Percentiles rank a stretch among this genome's conserved stretches.
These are phyloP conservation scores for Metrosideros polymorpha DNA, from an alignment of 441 rosid genomes.

Conservation along the genomic window DNA sequence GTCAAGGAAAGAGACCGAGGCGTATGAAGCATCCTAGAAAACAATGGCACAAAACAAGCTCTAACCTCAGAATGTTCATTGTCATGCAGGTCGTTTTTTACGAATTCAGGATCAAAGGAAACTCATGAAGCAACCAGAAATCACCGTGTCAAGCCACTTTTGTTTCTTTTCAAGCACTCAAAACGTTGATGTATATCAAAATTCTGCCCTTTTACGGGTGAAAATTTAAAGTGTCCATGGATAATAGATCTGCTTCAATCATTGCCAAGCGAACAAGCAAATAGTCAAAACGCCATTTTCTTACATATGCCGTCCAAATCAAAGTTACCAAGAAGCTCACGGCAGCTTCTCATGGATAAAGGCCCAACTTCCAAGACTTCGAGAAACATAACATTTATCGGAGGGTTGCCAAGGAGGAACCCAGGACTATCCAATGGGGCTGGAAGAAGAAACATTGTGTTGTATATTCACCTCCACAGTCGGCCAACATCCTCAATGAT, in stretches of 20 bases:
- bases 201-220: not conserved
- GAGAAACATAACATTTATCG: not conserved
- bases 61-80: not conserved
- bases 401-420: not conserved
- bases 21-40: not conserved
- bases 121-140: not conserved
- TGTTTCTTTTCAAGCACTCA: not conserved
- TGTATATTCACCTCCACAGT: not conserved
- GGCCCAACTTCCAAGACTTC: not conserved
- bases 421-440: not conserved
- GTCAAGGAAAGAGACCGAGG: not conserved
- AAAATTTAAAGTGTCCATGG: not conserved
- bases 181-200: not conserved
- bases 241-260: not conserved
- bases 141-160: not conserved
- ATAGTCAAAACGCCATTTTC: not conserved
- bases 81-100: not conserved
- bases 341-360: not conserved
- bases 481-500: conserved; percentile 2
- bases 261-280: not conserved
- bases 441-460: not conserved
- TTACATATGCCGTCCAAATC: not conserved
- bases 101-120: not conserved
- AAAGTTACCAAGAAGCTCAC: not conserved
- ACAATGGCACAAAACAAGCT: not conserved